Evolutionary conservation across 345 rosid genomes (phyloP).

Genomic region (Passiflora organensis): DNA sequence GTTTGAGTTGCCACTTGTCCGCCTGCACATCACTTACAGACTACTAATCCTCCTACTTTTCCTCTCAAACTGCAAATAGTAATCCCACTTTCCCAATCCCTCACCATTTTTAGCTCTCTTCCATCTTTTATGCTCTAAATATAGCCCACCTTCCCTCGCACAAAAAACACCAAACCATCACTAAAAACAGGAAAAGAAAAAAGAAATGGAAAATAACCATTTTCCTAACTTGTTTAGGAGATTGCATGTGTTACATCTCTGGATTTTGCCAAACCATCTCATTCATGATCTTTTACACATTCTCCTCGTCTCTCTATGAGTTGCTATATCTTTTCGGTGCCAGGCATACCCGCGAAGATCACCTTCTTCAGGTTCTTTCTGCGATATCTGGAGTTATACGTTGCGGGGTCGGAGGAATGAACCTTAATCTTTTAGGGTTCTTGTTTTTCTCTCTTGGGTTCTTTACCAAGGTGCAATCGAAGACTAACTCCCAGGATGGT

Average conservation of each 20-base stretch:
- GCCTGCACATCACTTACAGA: slow-evolving; percentile 22
- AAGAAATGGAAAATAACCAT: background rate
- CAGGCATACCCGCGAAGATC: background rate
- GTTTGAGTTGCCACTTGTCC: background rate
- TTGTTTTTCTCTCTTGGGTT: slow-evolving; percentile 30
- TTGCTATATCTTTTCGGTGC: background rate
- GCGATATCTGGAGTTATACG: background rate
- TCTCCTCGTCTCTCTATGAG: background rate
- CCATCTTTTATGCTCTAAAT: background rate
- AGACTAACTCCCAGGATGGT: slow-evolving; percentile 58
- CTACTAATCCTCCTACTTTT: slow-evolving; percentile 8
- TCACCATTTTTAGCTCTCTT: background rate
- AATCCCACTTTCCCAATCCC: background rate
- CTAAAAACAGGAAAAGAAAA: background rate
- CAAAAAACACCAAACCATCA: background rate
- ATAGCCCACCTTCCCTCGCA: background rate
- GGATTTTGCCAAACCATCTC: slow-evolving; percentile 2
- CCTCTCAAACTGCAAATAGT: slow-evolving; percentile 4
- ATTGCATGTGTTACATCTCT: background rate
- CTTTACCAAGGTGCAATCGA: slow-evolving; percentile 38
- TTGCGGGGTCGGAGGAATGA: slow-evolving; percentile 10
- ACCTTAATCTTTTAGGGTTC: slow-evolving; percentile 10
- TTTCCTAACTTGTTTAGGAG: background rate
- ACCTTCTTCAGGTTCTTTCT: too few relatives aligned
- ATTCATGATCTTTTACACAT: background rate